Percentiles rank a stretch among this genome's conserved stretches.
Evolutionary conservation across 331 rosid genomes (phyloP).

Genomic region (Rhamnella rubrinervis): DNA sequence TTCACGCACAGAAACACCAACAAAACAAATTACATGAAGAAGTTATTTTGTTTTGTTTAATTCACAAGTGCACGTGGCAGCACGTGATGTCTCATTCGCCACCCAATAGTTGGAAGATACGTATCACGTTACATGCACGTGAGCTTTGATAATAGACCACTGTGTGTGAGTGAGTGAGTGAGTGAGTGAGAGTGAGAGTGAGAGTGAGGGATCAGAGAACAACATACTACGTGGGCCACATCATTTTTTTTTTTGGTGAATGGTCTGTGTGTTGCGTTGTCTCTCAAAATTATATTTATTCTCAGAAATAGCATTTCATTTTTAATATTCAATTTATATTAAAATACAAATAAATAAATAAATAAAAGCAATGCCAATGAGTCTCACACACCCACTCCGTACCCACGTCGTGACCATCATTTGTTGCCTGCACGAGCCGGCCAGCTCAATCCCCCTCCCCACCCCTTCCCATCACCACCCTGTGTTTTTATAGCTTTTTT

Average conservation of each 20-base stretch:
- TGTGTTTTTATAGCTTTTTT: no score
- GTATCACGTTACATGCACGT: constrained; percentile 26
- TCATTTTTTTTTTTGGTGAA: no score
- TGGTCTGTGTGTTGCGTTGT: not conserved
- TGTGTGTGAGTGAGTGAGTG: not conserved
- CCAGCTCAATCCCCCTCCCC: constrained; percentile 21
- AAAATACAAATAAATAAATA: no score
- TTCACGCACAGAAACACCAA: not conserved
- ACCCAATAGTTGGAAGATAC: not conserved
- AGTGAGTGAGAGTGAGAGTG: not conserved
- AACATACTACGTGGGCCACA: not conserved
- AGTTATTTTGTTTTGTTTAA: not conserved
- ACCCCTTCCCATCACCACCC: not conserved
- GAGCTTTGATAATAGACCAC: not conserved
- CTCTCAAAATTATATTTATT: no score
- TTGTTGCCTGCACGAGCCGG: constrained; percentile 26
- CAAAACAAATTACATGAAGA: not conserved
- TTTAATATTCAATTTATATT: no score
- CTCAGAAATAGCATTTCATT: no score
- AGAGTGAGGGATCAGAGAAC: not conserved
- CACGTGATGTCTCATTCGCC: constrained; percentile 13
- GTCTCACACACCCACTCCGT: not conserved
- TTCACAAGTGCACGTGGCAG: not conserved
- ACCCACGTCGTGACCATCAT: constrained; percentile 30
- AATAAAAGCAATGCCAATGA: no score